These are phyloP conservation scores for Tephrocybe sp. DNA, from an alignment of 768 basidiomycete genomes.

Conservation along the genomic window DNA sequence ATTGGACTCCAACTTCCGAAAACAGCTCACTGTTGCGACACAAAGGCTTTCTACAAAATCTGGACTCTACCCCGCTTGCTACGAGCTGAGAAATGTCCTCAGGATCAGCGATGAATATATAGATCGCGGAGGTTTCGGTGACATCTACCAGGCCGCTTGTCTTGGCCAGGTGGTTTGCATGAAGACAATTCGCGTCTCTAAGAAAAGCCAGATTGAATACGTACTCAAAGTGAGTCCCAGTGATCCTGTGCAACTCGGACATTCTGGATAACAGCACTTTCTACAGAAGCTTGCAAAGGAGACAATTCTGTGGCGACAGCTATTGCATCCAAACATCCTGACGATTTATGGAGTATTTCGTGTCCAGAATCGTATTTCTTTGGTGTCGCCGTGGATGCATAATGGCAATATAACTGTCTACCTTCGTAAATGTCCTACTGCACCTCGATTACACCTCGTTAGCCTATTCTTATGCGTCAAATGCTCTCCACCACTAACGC, in stretches of 20 bases:
- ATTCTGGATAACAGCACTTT: background rate
- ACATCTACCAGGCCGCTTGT: conserved; percentile 4
- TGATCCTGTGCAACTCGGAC: too few relatives aligned
- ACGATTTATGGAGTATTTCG: background rate
- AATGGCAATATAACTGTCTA: background rate
- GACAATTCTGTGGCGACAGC: background rate
- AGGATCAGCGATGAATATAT: background rate
- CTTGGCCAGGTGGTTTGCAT: conserved; percentile 6
- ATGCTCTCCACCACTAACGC: too few relatives aligned
- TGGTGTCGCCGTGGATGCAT: background rate
- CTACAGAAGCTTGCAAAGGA: background rate
- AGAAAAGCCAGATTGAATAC: background rate
- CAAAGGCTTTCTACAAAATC: background rate
- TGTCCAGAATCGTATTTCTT: background rate
- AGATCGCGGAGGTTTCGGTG: background rate
- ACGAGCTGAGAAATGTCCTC: background rate
- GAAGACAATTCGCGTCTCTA: background rate
- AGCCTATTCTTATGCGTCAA: too few relatives aligned
- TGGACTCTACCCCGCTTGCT: background rate
- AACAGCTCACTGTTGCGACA: background rate
- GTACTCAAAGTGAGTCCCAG: background rate
- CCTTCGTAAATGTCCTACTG: background rate
- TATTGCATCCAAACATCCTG: background rate
- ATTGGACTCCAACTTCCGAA: background rate
- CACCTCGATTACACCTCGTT: background rate